phyloP scores from a whole-genome alignment of 2,329 filamentous ascomycete genomes.

The Cordyceps fumosorosea region DNA sequence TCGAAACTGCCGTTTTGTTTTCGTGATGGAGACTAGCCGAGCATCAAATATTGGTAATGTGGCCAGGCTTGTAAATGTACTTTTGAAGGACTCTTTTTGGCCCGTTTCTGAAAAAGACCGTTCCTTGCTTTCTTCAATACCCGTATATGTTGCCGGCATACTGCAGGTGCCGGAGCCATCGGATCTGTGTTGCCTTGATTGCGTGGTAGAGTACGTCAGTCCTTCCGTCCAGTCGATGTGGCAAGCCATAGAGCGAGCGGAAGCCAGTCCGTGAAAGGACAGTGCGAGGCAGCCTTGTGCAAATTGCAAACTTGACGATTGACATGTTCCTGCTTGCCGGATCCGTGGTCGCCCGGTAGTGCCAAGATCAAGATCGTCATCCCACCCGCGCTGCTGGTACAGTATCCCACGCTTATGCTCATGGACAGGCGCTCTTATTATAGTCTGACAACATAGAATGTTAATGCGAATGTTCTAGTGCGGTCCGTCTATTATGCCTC shows the following conservation, averaged over 20 bases:
- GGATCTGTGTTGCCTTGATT: not conserved
- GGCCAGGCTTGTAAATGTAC: not conserved
- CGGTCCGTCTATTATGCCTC: not conserved
- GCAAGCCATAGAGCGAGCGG: not conserved
- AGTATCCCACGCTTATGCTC: not conserved
- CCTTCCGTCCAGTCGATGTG: not conserved
- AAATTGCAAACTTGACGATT: not conserved
- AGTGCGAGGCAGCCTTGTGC: not conserved
- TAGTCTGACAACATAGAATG: not conserved
- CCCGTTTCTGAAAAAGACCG: not conserved
- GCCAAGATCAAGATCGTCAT: constrained; percentile 3
- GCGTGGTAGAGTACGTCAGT: not conserved
- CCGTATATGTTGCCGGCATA: not conserved
- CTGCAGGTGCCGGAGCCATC: not conserved
- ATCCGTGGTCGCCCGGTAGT: not conserved
- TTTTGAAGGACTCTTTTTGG: not conserved
- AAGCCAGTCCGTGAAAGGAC: not conserved
- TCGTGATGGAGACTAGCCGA: not conserved
- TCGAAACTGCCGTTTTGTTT: not conserved
- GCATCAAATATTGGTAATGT: not conserved
- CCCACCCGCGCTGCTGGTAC: not conserved
- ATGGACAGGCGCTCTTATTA: not conserved
- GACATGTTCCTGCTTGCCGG: not conserved
- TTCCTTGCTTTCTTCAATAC: not conserved
- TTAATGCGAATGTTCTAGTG: not conserved